Percentiles rank a stretch among this genome's conserved stretches.
Evolutionary conservation across 148 eudicot genomes (phyloP).

Genomic region (Tetragonia tetragonoides): DNA sequence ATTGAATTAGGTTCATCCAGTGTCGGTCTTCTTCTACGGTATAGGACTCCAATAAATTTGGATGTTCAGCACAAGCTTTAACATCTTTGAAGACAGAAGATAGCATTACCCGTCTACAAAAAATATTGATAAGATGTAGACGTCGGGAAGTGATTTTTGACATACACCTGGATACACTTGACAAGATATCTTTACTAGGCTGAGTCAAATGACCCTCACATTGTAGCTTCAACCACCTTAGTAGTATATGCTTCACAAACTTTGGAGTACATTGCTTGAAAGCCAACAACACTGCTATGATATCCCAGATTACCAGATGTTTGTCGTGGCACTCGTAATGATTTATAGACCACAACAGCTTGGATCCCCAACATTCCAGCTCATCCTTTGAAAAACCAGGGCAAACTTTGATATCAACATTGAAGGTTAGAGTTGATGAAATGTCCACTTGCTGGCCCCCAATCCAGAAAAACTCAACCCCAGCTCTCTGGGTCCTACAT

Average conservation of each 20-base stretch:
- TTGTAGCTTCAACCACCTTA: slow-evolving; percentile 48
- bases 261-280: slow-evolving; percentile 54
- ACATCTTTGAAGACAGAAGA: slow-evolving; percentile 34
- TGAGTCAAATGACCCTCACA: slow-evolving; percentile 31
- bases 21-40: slow-evolving; percentile 36
- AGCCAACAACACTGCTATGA: slow-evolving; percentile 57
- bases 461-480: slow-evolving; percentile 90
- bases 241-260: slow-evolving; percentile 46
- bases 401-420: slow-evolving; percentile 35
- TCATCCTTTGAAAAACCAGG: slow-evolving; percentile 58
- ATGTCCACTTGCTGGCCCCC: slow-evolving; percentile 63
- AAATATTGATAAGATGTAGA: slow-evolving; percentile 68
- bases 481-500: slow-evolving; percentile 74
- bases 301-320: slow-evolving; percentile 78
- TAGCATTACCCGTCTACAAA: slow-evolving; percentile 57
- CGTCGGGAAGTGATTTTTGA: slow-evolving; percentile 52
- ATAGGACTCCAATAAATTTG: slow-evolving; percentile 24
- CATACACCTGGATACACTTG: slow-evolving; percentile 36
- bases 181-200: slow-evolving; percentile 28
- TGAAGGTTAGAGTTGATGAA: slow-evolving; percentile 24
- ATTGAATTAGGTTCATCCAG: slow-evolving; percentile 57
- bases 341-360: slow-evolving; percentile 51
- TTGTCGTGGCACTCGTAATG: slow-evolving; percentile 41
- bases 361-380: slow-evolving; percentile 44
- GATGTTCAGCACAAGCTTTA: slow-evolving; percentile 24